Evolutionary conservation across 768 basidiomycete species (phyloP), one percentile per base, ranked within the genome.

Genomic region (Mycena olivaceomarginata): DNA sequence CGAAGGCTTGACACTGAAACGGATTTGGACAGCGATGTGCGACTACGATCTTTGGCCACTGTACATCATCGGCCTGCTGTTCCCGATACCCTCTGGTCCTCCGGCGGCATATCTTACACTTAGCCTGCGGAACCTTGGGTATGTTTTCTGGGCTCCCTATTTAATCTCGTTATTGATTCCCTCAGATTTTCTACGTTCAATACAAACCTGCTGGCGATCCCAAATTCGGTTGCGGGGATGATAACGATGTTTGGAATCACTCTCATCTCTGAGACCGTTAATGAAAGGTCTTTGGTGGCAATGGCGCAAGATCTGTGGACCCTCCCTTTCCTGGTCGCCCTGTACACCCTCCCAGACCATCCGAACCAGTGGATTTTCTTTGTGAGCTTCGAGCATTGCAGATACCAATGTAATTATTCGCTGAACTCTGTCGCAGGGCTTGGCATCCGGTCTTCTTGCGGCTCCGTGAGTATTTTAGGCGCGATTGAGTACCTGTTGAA

Each of bases 11-110:
- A 86, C 89, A 0, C 46, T 88, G 6, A 87, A 85, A 78, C 86
- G 89, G 6, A 81, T 93, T 5, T 93, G 91, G 90, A 84, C 82
- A 9, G 91, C 92, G 0, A 66, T 93, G 9, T 89, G 87, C 51
- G 93, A 94, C 80, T 94, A 90, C 71, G 92, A 93, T 79, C 83
- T 94, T 12, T 94, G 93, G 93, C 93, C 93, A 0, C 64, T 94
- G 25, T 94, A 94, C 81, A 86, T 92, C 40, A 83, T 92, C 13
- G 91, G 91, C 1, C 82, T 93, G 1, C 84, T 90, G 84, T 93
- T 91, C 70, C 87, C 89, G 25, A 89, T 92, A 72, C 89, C 92
- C 16, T 82, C 85, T 56, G 51, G 80, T 13, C 88, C 92, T 22
- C 92, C 92, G 2, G 78, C 82, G 2, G 87, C 88, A 0, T 94